phyloP scores from a whole-genome alignment of 2,329 filamentous ascomycete species.

The Penicillium vulpinum region DNA sequence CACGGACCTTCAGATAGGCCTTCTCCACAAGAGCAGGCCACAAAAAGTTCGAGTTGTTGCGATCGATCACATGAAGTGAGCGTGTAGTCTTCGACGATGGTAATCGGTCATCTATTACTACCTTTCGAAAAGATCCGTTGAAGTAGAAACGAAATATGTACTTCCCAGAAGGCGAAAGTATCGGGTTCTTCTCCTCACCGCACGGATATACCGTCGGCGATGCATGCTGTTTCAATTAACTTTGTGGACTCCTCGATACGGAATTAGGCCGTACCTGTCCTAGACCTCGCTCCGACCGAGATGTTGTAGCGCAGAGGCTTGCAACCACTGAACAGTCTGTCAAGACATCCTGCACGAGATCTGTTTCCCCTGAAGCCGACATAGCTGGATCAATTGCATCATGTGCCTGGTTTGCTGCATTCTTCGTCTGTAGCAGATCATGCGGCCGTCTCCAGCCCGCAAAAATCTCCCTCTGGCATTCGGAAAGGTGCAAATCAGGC shows the following conservation, averaged over 20 bases:
- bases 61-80: conserved; percentile 82
- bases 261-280: conserved; percentile 56
- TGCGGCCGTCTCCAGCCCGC: conserved; percentile 76
- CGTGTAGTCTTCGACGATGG: conserved; percentile 72
- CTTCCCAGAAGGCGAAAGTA: conserved; percentile 74
- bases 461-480: conserved; percentile 73
- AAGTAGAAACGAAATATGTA: conserved; percentile 93
- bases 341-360: conserved; percentile 92
- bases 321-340: conserved; percentile 97
- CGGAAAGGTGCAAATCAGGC: conserved; percentile 69
- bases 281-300: conserved; percentile 67
- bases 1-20: conserved; percentile 90
- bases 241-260: background rate
- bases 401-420: conserved; percentile 28
- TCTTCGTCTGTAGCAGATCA: conserved; percentile 58
- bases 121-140: conserved; percentile 86
- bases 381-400: conserved; percentile 51
- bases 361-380: conserved; percentile 60
- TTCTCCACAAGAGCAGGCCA: conserved; percentile 96
- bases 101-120: conserved; percentile 84
- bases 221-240: conserved; percentile 57
- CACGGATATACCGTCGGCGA: conserved; percentile 74
- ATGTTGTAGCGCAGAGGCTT: conserved; percentile 80
- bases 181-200: conserved; percentile 60
- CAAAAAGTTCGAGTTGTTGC: conserved; percentile 74